These are phyloP conservation scores for Postia placenta DNA, from an alignment of 768 basidiomycete species.

Conservation along the genomic window DNA sequence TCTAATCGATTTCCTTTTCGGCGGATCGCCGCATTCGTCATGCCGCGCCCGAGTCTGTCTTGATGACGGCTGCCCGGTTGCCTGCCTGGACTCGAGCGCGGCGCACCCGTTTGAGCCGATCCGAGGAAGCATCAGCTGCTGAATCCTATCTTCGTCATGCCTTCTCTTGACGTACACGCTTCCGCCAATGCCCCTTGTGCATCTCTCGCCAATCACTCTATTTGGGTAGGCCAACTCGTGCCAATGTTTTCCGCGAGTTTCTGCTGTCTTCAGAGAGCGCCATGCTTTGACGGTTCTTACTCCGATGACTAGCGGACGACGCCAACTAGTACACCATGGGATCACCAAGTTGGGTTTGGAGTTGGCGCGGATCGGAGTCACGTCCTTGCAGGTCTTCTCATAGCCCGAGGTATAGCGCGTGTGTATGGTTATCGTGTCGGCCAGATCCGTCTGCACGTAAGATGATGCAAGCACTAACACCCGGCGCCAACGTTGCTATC, in stretches of 20 bases:
- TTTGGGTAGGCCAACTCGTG: background rate
- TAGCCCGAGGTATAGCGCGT: no score
- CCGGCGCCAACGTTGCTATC: no score
- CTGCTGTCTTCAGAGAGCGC: background rate
- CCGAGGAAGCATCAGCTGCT: background rate
- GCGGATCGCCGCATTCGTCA: constrained; percentile 1
- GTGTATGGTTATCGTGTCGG: no score
- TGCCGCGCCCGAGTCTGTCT: background rate
- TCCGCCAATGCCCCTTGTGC: background rate
- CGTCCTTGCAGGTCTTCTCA: no score
- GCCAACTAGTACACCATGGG: background rate
- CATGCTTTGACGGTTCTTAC: background rate
- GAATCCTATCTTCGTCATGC: constrained; percentile 3
- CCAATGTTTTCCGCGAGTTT: background rate
- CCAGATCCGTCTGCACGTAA: no score
- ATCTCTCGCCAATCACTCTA: constrained; percentile 2
- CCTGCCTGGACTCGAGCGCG: background rate
- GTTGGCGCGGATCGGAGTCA: no score
- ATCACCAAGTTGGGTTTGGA: no score
- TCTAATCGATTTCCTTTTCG: background rate
- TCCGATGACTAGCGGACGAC: background rate
- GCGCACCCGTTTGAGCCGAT: constrained; percentile 1
- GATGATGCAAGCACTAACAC: no score
- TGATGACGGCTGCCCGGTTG: background rate
- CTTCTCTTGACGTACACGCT: constrained; percentile 2